phyloP scores from a whole-genome alignment of 305 asterid genomes.

The Coffea humblotiana region DNA sequence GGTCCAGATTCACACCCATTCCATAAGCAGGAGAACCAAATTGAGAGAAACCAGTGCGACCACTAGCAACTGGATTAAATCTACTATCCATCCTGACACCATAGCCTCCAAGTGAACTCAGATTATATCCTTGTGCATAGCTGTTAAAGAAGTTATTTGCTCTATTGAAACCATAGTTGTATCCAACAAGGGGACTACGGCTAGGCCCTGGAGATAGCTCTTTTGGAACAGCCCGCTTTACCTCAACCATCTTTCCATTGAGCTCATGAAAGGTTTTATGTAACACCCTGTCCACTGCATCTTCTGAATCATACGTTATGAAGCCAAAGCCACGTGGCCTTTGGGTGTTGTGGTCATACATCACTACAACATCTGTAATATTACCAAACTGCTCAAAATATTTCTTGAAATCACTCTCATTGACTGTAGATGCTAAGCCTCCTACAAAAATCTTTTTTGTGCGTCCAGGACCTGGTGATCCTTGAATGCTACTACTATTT shows the following conservation, averaged over 20 bases:
- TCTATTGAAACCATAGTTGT: slow-evolving; percentile 58
- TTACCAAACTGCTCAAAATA: slow-evolving; percentile 83
- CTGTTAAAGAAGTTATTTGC: slow-evolving; percentile 51
- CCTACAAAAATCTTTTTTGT: slow-evolving; percentile 86
- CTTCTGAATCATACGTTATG: slow-evolving; percentile 78
- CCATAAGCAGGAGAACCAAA: slow-evolving; percentile 64
- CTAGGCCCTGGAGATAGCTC: slow-evolving; percentile 73
- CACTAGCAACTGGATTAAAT: slow-evolving; percentile 47
- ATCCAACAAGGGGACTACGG: slow-evolving; percentile 52
- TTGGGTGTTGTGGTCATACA: slow-evolving; percentile 88
- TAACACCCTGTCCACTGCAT: slow-evolving; percentile 74
- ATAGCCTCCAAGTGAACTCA: slow-evolving; percentile 47
- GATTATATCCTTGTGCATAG: slow-evolving; percentile 50
- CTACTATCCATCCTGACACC: slow-evolving; percentile 65
- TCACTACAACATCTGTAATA: slow-evolving; percentile 74
- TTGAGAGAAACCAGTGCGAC: slow-evolving; percentile 55
- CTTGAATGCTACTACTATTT: slow-evolving; percentile 50
- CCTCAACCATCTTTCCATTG: slow-evolving; percentile 89
- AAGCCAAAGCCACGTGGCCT: slow-evolving; percentile 95
- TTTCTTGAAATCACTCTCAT: slow-evolving; percentile 71
- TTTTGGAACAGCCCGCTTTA: slow-evolving; percentile 83
- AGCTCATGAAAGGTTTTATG: slow-evolving; percentile 79
- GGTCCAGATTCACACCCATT: slow-evolving; percentile 58
- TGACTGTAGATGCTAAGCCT: slow-evolving; percentile 77
- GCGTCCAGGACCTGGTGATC: slow-evolving; percentile 69